Percentiles rank a stretch among this genome's conserved stretches.
phyloP scores from a whole-genome alignment of 2,329 filamentous ascomycete species.

The Botryotinia narcissicola region DNA sequence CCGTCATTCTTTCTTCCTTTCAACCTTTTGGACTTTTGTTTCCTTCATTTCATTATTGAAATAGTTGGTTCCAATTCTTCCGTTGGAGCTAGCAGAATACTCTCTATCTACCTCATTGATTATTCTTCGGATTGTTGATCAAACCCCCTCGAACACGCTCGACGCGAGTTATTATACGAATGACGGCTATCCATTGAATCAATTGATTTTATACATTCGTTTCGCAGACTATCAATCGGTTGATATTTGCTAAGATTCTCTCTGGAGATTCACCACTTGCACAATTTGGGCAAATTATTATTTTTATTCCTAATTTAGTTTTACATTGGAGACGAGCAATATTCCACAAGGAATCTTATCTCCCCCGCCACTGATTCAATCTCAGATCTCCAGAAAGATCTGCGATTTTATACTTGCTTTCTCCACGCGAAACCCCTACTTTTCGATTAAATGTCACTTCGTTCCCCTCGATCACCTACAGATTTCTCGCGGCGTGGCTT shows the following conservation, averaged over 20 bases:
- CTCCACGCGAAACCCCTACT: neutral
- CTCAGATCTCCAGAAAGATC: neutral
- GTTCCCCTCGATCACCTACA: slow-evolving; percentile 31
- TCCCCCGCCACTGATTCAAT: neutral
- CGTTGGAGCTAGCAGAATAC: neutral
- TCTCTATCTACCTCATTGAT: neutral
- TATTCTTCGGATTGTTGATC: neutral
- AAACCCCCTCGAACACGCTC: slow-evolving; percentile 5
- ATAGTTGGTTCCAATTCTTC: neutral
- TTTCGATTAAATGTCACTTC: slow-evolving; percentile 32
- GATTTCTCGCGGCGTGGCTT: slow-evolving; percentile 34
- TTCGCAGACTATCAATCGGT: slow-evolving; percentile 4
- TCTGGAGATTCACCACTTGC: neutral
- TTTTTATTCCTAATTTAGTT: neutral
- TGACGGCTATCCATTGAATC: slow-evolving; percentile 5
- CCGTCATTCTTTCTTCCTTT: neutral
- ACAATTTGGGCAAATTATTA: neutral
- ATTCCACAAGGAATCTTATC: slow-evolving; percentile 5
- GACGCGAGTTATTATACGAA: neutral
- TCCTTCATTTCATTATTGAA: neutral
- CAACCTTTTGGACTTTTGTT: neutral
- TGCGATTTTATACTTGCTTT: neutral
- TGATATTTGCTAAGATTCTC: neutral
- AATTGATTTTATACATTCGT: slow-evolving; percentile 10
- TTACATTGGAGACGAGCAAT: neutral